Evolutionary conservation across 2,329 filamentous ascomycete species (phyloP).

Genomic region (Trichoderma guizhouense): DNA sequence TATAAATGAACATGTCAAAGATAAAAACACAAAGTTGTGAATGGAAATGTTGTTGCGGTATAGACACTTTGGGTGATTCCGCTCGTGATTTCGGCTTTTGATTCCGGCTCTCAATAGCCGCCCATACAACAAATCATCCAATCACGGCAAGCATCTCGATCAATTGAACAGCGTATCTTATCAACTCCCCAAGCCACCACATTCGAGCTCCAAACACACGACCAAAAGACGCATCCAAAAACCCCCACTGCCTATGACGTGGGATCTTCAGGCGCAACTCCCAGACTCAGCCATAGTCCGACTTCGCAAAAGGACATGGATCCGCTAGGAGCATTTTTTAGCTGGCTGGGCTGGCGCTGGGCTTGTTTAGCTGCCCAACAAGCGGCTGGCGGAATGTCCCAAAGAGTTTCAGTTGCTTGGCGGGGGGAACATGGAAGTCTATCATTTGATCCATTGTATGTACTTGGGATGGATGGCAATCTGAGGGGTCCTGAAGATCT

Average conservation of each 20-base stretch:
- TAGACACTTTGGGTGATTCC: background rate
- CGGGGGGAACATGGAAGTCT: background rate
- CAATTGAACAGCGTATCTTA: background rate
- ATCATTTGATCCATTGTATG: background rate
- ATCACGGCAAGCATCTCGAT: background rate
- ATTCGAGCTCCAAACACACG: background rate
- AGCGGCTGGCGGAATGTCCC: slow-evolving; percentile 6
- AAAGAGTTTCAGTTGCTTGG: background rate
- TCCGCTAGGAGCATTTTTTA: slow-evolving; percentile 3
- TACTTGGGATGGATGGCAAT: background rate
- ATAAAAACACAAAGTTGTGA: background rate
- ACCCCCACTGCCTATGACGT: slow-evolving; percentile 10
- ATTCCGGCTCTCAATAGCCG: background rate
- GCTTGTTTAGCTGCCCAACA: background rate
- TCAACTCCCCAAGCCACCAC: background rate
- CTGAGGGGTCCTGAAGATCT: background rate
- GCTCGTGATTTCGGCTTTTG: background rate
- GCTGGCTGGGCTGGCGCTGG: background rate
- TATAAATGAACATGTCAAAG: background rate
- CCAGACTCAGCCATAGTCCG: background rate
- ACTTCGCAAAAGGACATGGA: background rate
- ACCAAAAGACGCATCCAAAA: background rate
- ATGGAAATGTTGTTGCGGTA: background rate
- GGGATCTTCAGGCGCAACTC: slow-evolving; percentile 8
- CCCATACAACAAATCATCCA: background rate